phyloP scores from a whole-genome alignment of 106 monocot species.

The Platanthera zijinensis region DNA sequence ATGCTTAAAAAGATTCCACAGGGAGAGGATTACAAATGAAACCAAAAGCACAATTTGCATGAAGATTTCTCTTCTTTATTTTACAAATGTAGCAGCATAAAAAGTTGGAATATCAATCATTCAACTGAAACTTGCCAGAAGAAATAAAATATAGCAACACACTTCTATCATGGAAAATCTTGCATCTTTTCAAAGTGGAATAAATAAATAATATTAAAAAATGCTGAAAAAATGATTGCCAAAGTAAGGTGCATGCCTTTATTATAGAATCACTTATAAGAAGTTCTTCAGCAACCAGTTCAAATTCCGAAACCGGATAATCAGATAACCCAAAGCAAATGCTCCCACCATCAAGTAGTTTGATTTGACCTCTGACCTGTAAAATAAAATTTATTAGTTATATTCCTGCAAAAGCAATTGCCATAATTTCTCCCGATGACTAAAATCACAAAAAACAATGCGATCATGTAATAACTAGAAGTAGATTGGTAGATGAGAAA shows the following conservation, averaged over 20 bases:
- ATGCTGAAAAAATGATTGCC: background rate
- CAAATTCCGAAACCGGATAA: constrained; percentile 89
- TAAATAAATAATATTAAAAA: background rate
- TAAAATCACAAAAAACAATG: background rate
- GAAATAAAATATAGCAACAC: background rate
- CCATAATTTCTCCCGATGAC: background rate
- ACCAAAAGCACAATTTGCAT: no score
- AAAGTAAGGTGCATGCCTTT: constrained; percentile 37
- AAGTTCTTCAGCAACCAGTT: constrained; percentile 94
- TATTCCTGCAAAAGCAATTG: background rate
- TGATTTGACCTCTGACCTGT: constrained; percentile 94
- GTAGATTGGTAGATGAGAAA: background rate
- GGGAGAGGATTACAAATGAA: no score
- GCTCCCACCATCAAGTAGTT: constrained; percentile 63
- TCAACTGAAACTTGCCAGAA: background rate
- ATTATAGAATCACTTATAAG: constrained; percentile 88
- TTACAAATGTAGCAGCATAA: background rate
- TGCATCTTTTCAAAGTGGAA: background rate
- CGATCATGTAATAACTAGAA: background rate
- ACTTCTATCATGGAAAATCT: background rate
- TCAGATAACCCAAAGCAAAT: constrained; percentile 88
- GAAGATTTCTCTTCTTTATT: no score
- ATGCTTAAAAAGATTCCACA: no score
- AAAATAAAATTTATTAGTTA: constrained; percentile 19
- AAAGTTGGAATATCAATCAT: background rate